Evolutionary conservation across 2,329 filamentous ascomycete species (phyloP).

Genomic region (Pyricularia sp.): DNA sequence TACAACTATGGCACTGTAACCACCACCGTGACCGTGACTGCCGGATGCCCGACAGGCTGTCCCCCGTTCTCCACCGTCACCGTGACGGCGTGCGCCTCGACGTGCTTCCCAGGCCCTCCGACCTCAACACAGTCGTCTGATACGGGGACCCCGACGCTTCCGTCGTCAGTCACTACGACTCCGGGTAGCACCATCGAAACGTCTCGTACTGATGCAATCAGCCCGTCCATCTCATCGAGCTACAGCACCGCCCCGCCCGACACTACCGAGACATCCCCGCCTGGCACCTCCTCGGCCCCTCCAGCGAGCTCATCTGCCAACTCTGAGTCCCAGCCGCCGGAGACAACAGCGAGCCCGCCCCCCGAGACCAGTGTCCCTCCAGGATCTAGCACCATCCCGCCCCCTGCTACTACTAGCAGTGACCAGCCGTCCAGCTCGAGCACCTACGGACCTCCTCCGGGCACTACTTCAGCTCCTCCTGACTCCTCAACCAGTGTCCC

Average conservation of each 20-base stretch:
- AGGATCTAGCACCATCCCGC: background rate
- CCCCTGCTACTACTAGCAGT: background rate
- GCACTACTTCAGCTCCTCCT: background rate
- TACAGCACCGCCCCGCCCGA: background rate
- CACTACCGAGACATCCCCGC: background rate
- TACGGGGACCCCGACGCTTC: background rate
- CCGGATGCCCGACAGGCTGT: background rate
- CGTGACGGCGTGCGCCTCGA: constrained; percentile 1
- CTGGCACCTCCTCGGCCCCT: background rate
- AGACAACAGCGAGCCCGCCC: too few relatives aligned
- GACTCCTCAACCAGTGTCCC: background rate
- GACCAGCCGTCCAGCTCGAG: background rate
- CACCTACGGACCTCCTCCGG: background rate
- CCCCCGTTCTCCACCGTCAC: background rate
- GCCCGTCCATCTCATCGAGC: background rate
- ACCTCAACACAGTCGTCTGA: background rate
- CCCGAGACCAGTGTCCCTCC: background rate
- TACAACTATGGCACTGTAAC: background rate
- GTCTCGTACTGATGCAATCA: background rate
- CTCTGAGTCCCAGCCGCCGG: background rate
- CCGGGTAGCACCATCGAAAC: constrained; percentile 1
- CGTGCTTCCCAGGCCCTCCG: background rate
- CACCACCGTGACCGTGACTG: constrained; percentile 3
- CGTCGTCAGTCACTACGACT: background rate
- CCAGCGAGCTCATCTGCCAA: background rate